phyloP scores from a whole-genome alignment of 2,329 filamentous ascomycete genomes.

The Fusarium dlaminii region DNA sequence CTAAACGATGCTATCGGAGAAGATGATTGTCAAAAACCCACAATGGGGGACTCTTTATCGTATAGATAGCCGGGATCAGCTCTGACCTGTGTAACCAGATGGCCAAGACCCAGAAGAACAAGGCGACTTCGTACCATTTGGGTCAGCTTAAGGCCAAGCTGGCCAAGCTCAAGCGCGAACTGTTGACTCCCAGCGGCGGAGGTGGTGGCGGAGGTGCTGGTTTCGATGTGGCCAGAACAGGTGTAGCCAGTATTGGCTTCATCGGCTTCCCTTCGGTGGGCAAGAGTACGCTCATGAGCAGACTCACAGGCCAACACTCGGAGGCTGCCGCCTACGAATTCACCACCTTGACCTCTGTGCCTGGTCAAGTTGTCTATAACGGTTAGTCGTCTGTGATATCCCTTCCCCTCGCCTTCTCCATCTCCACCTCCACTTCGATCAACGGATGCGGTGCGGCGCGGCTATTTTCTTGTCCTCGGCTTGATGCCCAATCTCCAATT shows the following conservation, averaged over 20 bases:
- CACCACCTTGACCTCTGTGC: constrained; percentile 96
- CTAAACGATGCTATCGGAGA: constrained; percentile 16
- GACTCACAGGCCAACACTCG: constrained; percentile 93
- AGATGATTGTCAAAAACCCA: constrained; percentile 2
- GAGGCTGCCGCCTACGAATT: constrained; percentile 98
- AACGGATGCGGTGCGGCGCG: not conserved
- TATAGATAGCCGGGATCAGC: not conserved
- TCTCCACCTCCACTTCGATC: constrained; percentile 6
- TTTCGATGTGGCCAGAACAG: constrained; percentile 97
- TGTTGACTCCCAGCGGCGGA: constrained; percentile 85
- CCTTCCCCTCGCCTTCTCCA: not conserved
- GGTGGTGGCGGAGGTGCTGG: constrained; percentile 81
- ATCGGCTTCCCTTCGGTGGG: constrained; percentile 98
- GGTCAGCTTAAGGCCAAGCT: constrained; percentile 98
- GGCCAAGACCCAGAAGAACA: constrained; percentile 97
- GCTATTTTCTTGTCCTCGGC: constrained; percentile 5
- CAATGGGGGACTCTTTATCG: not conserved
- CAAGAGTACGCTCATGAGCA: constrained; percentile 97
- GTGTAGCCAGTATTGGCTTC: constrained; percentile 96
- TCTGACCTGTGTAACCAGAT: constrained; percentile 65
- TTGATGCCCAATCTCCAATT: constrained; percentile 29
- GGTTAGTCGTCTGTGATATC: constrained; percentile 55
- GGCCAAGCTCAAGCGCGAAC: constrained; percentile 95
- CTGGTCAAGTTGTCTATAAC: constrained; percentile 95
- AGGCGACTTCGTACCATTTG: constrained; percentile 91